phyloP scores from a whole-genome alignment of 495 filamentous ascomycete genomes.

The Penicillium cosmopolitanum region DNA sequence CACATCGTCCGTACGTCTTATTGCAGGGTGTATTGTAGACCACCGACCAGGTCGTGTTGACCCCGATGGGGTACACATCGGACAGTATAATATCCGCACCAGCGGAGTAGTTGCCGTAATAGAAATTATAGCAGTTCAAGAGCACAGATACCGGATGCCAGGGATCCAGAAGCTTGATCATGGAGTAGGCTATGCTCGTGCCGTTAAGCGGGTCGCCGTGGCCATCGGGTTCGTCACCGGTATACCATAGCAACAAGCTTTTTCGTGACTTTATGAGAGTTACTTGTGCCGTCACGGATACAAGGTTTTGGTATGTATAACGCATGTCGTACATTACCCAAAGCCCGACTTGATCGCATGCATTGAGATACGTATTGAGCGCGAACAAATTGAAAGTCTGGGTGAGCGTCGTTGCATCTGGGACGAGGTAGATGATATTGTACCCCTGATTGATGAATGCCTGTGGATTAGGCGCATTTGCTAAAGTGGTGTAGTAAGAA shows the following conservation, averaged over 20 bases:
- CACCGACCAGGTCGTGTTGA: constrained; percentile 50
- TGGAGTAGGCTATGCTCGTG: constrained; percentile 40
- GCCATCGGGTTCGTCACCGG: constrained; percentile 72
- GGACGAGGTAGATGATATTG: constrained; percentile 58
- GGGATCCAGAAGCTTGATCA: constrained; percentile 62
- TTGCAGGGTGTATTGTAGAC: constrained; percentile 61
- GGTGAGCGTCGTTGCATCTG: constrained; percentile 31
- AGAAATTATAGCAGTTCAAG: constrained; percentile 73
- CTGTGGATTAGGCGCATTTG: constrained; percentile 40
- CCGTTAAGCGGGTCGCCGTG: constrained; percentile 60
- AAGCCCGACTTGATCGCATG: constrained; percentile 60
- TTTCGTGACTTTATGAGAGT: constrained; percentile 51
- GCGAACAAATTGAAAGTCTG: constrained; percentile 34
- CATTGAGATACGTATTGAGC: constrained; percentile 53
- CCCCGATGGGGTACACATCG: constrained; percentile 68
- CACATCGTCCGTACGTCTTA: constrained; percentile 69
- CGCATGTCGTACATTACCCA: constrained; percentile 69
- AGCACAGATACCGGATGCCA: constrained; percentile 70
- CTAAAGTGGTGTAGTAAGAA: constrained; percentile 65
- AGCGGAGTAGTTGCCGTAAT: constrained; percentile 62
- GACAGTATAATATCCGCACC: constrained; percentile 69
- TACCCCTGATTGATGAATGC: constrained; percentile 55
- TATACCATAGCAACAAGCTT: constrained; percentile 68
- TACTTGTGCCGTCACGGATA: constrained; percentile 55
- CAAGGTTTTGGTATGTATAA: constrained; percentile 60